These are phyloP conservation scores for Apiosordaria backusii DNA, from an alignment of 495 filamentous ascomycete species.

Conservation along the genomic window DNA sequence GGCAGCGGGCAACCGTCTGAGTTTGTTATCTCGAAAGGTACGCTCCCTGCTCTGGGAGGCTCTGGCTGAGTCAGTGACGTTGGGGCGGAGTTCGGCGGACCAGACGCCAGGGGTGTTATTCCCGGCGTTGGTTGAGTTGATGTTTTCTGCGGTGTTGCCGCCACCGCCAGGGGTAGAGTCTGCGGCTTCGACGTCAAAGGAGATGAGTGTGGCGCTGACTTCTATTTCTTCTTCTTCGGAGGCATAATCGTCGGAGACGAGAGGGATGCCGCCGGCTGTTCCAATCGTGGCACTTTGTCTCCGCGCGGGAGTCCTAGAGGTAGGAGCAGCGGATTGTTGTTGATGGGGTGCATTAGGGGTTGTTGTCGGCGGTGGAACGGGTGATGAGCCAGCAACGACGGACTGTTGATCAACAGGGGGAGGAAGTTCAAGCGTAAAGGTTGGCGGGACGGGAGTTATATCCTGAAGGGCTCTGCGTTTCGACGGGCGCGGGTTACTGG, in stretches of 20 bases:
- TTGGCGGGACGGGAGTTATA: background rate
- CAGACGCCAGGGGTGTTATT: conserved; percentile 49
- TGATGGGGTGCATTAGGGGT: background rate
- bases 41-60: conserved; percentile 19
- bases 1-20: conserved; percentile 35
- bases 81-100: conserved; percentile 56
- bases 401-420: background rate
- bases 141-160: background rate
- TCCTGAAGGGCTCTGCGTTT: conserved; percentile 11
- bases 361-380: background rate
- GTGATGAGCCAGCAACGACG: background rate
- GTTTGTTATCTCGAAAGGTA: conserved; percentile 36
- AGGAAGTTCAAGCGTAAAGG: conserved; percentile 1
- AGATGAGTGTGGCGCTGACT: conserved; percentile 50
- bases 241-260: conserved; percentile 32
- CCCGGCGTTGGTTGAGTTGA: background rate
- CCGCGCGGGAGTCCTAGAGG: conserved; percentile 19
- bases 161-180: conserved; percentile 22
- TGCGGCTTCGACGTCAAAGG: conserved; percentile 54
- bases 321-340: background rate
- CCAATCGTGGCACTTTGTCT: conserved; percentile 30
- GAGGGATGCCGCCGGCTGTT: background rate
- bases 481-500: conserved; percentile 11
- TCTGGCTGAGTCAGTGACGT: conserved; percentile 23
- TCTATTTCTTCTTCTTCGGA: conserved; percentile 52